Conservation (phyloP, 2,329 filamentous ascomycete genomes). For the Nannizziopsis barbatae region DNA sequence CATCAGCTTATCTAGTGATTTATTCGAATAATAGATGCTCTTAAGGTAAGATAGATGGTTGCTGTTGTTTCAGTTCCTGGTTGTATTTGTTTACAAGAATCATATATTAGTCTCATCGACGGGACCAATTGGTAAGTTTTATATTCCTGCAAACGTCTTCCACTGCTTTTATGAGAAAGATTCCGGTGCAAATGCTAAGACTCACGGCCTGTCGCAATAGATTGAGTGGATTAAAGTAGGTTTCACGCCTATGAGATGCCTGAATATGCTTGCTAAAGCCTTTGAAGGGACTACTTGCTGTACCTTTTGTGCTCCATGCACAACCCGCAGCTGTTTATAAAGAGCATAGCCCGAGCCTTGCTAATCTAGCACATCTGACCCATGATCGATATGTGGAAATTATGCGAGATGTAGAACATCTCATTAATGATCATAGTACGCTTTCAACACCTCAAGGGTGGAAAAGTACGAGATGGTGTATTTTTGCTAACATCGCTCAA, state of each 20-base stretch:
- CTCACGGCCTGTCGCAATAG: constrained; percentile 23
- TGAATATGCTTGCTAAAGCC: not conserved
- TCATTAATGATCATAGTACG: constrained; percentile 84
- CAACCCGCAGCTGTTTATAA: constrained; percentile 84
- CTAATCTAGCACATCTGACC: constrained; percentile 65
- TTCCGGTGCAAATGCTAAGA: not conserved
- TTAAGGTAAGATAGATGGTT: constrained; percentile 40
- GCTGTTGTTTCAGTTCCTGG: constrained; percentile 18
- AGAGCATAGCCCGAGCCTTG: constrained; percentile 50
- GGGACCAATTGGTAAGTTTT: constrained; percentile 66
- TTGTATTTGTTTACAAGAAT: constrained; percentile 24
- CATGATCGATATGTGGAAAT: constrained; percentile 89
- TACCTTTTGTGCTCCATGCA: constrained; percentile 92
- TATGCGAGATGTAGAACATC: constrained; percentile 79
- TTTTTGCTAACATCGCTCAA: constrained; percentile 3
- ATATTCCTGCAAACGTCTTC: not conserved
- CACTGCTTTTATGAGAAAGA: not conserved
- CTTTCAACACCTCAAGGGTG: not conserved
- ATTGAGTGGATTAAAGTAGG: constrained; percentile 82
- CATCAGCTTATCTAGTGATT: not conserved
- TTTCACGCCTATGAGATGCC: not conserved
- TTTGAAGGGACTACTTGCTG: constrained; percentile 60
- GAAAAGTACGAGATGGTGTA: not conserved
- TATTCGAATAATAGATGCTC: constrained; percentile 42
- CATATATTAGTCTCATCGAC: constrained; percentile 63